Evolutionary conservation across 495 filamentous ascomycete species (phyloP).

Genomic region (Peziza echinospora): DNA sequence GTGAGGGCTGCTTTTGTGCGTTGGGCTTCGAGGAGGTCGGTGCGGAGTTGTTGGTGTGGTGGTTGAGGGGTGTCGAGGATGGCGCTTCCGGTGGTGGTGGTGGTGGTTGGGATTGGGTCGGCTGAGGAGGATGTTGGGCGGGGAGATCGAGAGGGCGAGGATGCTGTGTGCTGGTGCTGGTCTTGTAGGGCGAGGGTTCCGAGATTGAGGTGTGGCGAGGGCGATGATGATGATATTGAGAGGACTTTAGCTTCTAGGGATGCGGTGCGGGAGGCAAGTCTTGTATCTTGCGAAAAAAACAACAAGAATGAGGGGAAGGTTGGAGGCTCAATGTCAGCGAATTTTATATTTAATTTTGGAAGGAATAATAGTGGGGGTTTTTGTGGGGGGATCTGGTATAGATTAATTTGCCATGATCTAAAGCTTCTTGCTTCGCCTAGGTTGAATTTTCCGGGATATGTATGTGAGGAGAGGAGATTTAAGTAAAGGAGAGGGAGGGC

Average conservation of each 20-base stretch:
- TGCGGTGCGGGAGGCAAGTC: slow-evolving; percentile 41
- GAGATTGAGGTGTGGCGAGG: no score
- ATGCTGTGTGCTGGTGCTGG: no score
- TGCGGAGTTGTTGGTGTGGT: slow-evolving; percentile 6
- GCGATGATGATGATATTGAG: no score
- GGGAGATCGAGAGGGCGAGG: slow-evolving; percentile 3
- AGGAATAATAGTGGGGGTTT: not conserved
- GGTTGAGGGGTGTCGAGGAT: not conserved
- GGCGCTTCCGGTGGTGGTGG: not conserved
- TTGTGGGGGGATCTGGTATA: slow-evolving; percentile 8
- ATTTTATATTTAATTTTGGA: not conserved
- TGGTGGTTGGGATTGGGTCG: no score
- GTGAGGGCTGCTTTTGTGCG: slow-evolving; percentile 47
- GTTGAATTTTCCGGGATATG: no score
- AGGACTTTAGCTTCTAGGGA: not conserved
- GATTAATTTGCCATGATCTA: no score
- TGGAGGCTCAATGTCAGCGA: not conserved
- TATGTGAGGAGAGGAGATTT: no score
- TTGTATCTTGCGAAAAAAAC: slow-evolving; percentile 45
- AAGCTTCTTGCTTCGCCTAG: no score
- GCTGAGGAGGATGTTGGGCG: slow-evolving; percentile 4
- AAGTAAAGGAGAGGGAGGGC: no score
- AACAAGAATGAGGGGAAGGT: no score
- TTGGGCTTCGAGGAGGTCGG: slow-evolving; percentile 53
- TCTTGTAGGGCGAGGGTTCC: no score